Conservation (phyloP, 176 grass and related monocot species). For the Secale cereale region DNA sequence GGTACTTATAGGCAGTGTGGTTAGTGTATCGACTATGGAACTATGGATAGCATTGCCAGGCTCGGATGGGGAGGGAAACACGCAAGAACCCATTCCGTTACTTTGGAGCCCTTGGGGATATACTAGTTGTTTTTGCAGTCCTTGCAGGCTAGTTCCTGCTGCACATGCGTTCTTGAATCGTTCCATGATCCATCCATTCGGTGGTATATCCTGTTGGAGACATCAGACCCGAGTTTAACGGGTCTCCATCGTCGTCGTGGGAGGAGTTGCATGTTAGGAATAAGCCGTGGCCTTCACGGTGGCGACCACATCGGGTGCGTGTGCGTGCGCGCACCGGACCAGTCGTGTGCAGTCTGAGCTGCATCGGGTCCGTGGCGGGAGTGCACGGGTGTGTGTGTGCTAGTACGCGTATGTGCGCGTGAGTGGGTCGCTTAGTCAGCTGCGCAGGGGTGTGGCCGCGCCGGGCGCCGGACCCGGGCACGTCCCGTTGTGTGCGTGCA, state of each 20-base stretch:
- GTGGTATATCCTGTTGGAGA: neutral
- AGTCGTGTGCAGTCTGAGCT: too few species aligned
- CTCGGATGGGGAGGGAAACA: neutral
- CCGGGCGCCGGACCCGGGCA: too few species aligned
- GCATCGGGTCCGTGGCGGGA: too few species aligned
- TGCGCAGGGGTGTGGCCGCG: too few species aligned
- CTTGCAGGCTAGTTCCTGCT: neutral
- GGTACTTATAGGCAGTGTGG: constrained; percentile 12
- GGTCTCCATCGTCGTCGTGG: neutral
- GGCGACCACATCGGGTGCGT: too few species aligned
- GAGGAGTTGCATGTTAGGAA: too few species aligned
- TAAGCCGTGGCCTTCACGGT: too few species aligned
- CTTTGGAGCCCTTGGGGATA: neutral
- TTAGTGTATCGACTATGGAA: neutral
- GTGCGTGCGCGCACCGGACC: too few species aligned
- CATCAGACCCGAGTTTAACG: neutral
- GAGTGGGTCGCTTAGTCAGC: too few species aligned
- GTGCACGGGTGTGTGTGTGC: too few species aligned
- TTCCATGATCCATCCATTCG: neutral
- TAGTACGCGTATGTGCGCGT: too few species aligned
- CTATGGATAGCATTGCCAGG: neutral
- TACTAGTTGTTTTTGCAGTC: constrained; percentile 5
- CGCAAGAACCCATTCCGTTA: neutral
- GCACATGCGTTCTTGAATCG: neutral
- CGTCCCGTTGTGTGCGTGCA: too few species aligned